Base-by-base conservation (phyloP, 176 grass and related monocot genomes). In the Musa itinerans region DNA sequence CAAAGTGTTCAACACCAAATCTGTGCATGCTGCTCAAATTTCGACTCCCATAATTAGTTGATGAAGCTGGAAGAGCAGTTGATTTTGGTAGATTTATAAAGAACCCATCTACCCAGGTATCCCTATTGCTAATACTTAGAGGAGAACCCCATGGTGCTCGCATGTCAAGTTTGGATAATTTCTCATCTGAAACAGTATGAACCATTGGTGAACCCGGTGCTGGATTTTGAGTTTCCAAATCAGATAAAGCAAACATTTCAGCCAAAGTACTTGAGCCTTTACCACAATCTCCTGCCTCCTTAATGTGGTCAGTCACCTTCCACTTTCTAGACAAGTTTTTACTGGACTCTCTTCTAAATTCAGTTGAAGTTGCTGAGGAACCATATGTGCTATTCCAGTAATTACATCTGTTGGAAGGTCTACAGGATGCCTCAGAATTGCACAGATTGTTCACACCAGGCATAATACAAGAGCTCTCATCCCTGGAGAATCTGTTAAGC, bases 191-290 rank as follows among this genome's bases (percentile, higher is more conserved):
- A 72, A 11, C 10, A n/a, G 3, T 48, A 16, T 0, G 11, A 48
- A 34, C 65, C 11, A 52, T 10, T 20, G 25, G 27, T 3, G 50
- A 71, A 50, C 22, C 19, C 7, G 10, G 13, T 71, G 16, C 50
- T 53, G 2, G 9, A 20, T 52, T n/a, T 71, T 12, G 69, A 53
- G 69, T 53, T 43, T 74, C 72, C 24, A 29, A 9, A 74, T 74
- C 72, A 19, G 52, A 57, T 74, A 74, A 57, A 13, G 50, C 52
- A 74, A 74, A 74, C 72, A 74, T 74, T 74, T 34, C 72, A 29
- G 13, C 52, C 52, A 74, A 29, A 74, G 72, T 57, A 16, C 21
- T 57, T 26, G 52, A 16, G 10, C 52, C 23, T 34, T 14, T 27
- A 20, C 10, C 53, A 57, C 23, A 56, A 57, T 56, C 21, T 27